Evolutionary conservation across 2,329 filamentous ascomycete species (phyloP), one percentile per base, ranked within the genome.

Genomic region (Byssoonygena ceratinophila): DNA sequence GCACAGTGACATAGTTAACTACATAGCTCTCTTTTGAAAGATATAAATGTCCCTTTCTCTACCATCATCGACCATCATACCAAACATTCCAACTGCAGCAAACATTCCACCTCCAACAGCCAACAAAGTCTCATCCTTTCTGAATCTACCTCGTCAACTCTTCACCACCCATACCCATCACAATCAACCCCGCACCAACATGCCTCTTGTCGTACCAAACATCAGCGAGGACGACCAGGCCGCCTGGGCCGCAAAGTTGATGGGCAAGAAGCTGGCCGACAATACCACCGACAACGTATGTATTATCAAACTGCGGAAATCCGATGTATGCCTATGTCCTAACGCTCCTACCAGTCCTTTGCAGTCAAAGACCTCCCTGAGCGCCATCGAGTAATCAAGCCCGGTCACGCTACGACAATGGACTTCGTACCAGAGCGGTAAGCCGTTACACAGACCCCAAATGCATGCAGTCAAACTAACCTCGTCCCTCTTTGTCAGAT

Each of bases 121-220:
- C 14, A 46, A 41, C 23, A 46, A 40, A 25, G 23, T 18, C 23
- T 47, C 50, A 12, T 37, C 50, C 4, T 40, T 46, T 34, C 50
- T 47, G 31, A 51, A 51, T 37, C 39, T 45, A 1, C 41, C 50
- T 14, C 22, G 43, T 32, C 43, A 43, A 2, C 43, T 46, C 1
- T 45, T 27, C 29, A 51, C 40, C 7, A 25, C 39, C 9, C 49
- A 40, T 9, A 32, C 23, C 23, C 37, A 46, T 40, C 50, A 52
- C 49, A 27, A 37, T 18, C 43, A 52, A 22, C 23, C 22, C 32
- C 29, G 12, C 43, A 8, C 6, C 34, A 29, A 29, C 27, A 75
- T 75, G 73, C 73, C 73, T 61, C 71, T 75, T 52, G 69, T 75
- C 53, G 65, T 74, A 32, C 71, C 72, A 18, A 66, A 69, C 47